Evolutionary conservation across 2,329 filamentous ascomycete genomes (phyloP).

Genomic region (Exophiala bonariae): DNA sequence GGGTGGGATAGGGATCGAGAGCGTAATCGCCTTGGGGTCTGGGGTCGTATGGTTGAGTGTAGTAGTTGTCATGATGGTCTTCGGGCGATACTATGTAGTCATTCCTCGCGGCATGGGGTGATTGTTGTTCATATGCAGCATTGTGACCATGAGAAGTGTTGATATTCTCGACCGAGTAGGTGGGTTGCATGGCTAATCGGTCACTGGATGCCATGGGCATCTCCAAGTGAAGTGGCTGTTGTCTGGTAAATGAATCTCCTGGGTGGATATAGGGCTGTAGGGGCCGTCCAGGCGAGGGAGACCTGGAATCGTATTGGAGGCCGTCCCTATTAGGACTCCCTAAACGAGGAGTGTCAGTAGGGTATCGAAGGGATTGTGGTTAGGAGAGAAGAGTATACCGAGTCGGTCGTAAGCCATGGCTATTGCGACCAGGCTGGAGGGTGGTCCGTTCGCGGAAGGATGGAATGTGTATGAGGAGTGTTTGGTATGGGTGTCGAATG

Average conservation of each 20-base stretch:
- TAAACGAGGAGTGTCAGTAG: conserved; percentile 15
- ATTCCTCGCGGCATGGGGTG: conserved; percentile 42
- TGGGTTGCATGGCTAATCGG: conserved; percentile 77
- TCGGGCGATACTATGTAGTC: conserved; percentile 80
- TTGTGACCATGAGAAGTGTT: conserved; percentile 63
- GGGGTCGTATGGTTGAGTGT: conserved; percentile 78
- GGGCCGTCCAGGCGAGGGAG: conserved; percentile 76
- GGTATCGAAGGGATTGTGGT: conserved; percentile 5
- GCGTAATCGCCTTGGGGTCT: conserved; percentile 60
- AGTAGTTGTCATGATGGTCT: conserved; percentile 84
- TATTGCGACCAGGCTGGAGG: conserved; percentile 1
- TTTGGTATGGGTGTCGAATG: too few relatives aligned
- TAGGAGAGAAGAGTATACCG: conserved; percentile 53
- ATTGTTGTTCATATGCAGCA: conserved; percentile 54
- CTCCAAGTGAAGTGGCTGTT: conserved; percentile 57
- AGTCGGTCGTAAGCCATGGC: conserved; percentile 72
- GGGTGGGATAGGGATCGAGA: conserved; percentile 53
- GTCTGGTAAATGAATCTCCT: conserved; percentile 51
- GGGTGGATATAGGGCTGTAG: conserved; percentile 79
- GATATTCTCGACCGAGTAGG: conserved; percentile 73
- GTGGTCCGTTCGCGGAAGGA: conserved; percentile 16
- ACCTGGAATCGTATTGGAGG: conserved; percentile 55
- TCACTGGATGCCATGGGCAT: conserved; percentile 71
- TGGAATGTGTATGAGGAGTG: conserved; percentile 15
- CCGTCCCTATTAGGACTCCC: conserved; percentile 41